Base-by-base conservation (phyloP, 495 filamentous ascomycete genomes). In the Trichoderma virens region DNA sequence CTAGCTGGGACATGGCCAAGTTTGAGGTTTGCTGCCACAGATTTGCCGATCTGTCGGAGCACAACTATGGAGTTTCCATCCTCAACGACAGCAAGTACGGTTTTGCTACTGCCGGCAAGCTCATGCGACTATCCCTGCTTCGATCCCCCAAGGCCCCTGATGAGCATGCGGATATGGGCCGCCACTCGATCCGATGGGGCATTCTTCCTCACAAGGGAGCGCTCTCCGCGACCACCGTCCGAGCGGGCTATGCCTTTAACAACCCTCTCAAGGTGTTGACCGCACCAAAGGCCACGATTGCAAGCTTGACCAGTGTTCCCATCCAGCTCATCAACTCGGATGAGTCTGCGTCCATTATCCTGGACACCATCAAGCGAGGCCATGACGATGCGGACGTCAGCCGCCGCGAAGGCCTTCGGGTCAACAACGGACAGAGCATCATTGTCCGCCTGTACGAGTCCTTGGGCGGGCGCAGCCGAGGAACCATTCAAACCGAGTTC, bases 11-110 rank as follows among this genome's bases (percentile, higher is more conserved):
- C 69, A 97, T 96, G 93, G 94, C 94, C 69, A 97, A 97, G 70
- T 98, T 98, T 69, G 94, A 98, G 78, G 94, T 98, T 51, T 97
- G 93, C 84, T 93, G 90, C 74, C 94, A 98, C 78, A 93, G 91
- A 73, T 98, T 90, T 81, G 94, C 94, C n/a, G 94, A 98, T 74
- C 81, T 98, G 62, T 96, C 91, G 5, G 94, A 98, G 72, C 78
- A 91, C 71, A 87, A 86, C 38, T 97, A 96, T 72, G 94, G 94
- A 66, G 90, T 98, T 2, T 92, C 90, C 5, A 89, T 98, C 68
- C 82, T 98, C 34, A 98, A 98, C 73, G 94, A 98, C 72, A 89
- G 85, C 75, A 98, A 98, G 74, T 97, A 97, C 68, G 94, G 94
- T 28, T 98, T 98, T 73, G 94, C 94, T 41, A 96, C 91, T 25